Conservation (phyloP, 2,329 filamentous ascomycete species). For the Fusarium goolgardi region DNA sequence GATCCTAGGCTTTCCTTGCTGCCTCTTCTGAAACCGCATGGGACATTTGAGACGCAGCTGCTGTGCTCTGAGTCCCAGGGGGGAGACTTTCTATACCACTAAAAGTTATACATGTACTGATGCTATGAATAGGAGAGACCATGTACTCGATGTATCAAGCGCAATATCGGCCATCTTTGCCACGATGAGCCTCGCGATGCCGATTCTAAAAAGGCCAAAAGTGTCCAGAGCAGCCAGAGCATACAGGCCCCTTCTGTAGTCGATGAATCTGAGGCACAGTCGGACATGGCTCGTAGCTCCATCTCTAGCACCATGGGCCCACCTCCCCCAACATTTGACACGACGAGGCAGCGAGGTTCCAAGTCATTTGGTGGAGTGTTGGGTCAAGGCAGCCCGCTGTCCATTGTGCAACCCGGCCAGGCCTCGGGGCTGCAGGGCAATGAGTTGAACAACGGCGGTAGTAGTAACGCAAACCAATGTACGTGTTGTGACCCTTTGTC, state of each 20-base stretch:
- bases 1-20: slow-evolving; percentile 33
- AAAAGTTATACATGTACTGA: slow-evolving; percentile 43
- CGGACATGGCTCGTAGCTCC: slow-evolving; percentile 65
- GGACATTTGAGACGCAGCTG: slow-evolving; percentile 23
- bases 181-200: slow-evolving; percentile 96
- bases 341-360: slow-evolving; percentile 52
- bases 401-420: slow-evolving; percentile 78
- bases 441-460: slow-evolving; percentile 63
- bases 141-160: slow-evolving; percentile 97
- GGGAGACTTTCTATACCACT: slow-evolving; percentile 23
- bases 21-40: slow-evolving; percentile 38
- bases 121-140: slow-evolving; percentile 78
- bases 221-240: slow-evolving; percentile 58
- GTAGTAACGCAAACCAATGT: slow-evolving; percentile 80
- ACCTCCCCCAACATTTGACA: slow-evolving; percentile 59
- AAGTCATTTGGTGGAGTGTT: slow-evolving; percentile 60
- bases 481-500: slow-evolving; percentile 59
- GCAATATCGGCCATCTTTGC: slow-evolving; percentile 97
- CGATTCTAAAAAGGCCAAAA: slow-evolving; percentile 82
- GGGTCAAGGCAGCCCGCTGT: slow-evolving; percentile 65
- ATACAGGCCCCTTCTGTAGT: slow-evolving; percentile 59
- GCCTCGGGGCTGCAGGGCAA: slow-evolving; percentile 74
- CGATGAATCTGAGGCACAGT: slow-evolving; percentile 69
- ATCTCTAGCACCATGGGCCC: slow-evolving; percentile 68
- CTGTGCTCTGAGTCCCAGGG: slow-evolving; percentile 16